Evolutionary conservation across 768 basidiomycete genomes (phyloP), one percentile per base, ranked within the genome.

Genomic region (Trametes maxima): DNA sequence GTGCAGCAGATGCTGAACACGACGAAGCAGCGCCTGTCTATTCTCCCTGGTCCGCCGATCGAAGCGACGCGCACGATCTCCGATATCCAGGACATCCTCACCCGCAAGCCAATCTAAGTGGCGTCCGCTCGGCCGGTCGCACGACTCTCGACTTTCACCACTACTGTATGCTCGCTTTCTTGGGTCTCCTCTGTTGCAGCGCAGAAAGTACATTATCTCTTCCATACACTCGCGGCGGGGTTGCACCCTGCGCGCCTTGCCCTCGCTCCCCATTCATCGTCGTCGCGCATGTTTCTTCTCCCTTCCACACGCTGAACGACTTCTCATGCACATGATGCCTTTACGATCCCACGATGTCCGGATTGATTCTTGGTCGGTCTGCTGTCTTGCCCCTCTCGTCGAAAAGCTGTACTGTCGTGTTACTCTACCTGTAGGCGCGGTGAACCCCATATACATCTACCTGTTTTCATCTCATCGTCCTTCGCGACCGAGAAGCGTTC

Each of bases 11-110:
- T 85, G 71, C 77, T 94, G 59, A 86, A 88, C 68, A 85, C 85
- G 51, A 91, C 89, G 59, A 91, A 90, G 73, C 90, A 92, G 71
- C 86, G 91, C 47, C 80, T 92, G 36, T 80, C 84, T 13, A 88
- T 92, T 66, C 82, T 92, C 66, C 91, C 91, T 61, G 88, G 87
- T 65, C 85, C 85, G 55, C 79, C 88, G 42, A 79, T 85, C 54
- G 76, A 85, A 59, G 92, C 93, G 53, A 85, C 86, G 36, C 83
- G 89, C 67, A 82, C 81, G 53, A 85, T 94, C 63, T 76, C 84
- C 44, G 91, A 94, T 37, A 84, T 92, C 57, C 89, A 90, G 73
- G 90, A 92, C 19, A 83, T 80, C 65, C 80, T 94, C 65, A 72
- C 54, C 60, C 79, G 82, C 68, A 83, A 83, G 62, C 67, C 69